Percentiles rank a stretch among this genome's conserved stretches.
Evolutionary conservation across 2,329 filamentous ascomycete genomes (phyloP).

Genomic region (Xylaria sp.): DNA sequence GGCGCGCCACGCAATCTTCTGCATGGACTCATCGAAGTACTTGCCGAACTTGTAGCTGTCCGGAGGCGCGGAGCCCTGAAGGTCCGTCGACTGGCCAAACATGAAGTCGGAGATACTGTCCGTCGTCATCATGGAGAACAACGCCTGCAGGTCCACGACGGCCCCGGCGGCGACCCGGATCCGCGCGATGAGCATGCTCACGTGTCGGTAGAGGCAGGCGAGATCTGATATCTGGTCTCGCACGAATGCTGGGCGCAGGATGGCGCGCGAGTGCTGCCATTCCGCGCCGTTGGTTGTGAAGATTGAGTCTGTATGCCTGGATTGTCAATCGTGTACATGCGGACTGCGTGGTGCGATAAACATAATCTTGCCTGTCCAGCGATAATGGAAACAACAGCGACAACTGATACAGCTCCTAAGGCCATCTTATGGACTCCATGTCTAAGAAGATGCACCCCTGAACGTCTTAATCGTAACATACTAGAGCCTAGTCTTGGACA

Average conservation of each 20-base stretch:
- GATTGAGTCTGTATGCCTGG: conserved; percentile 54
- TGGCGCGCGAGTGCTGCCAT: conserved; percentile 64
- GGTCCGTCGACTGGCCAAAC: conserved; percentile 58
- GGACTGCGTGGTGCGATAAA: too few relatives aligned
- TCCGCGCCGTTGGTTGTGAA: conserved; percentile 64
- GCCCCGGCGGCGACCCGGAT: conserved; percentile 61
- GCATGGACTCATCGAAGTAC: conserved; percentile 61
- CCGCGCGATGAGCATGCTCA: conserved; percentile 67
- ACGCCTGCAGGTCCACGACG: conserved; percentile 68
- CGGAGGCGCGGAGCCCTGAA: conserved; percentile 51
- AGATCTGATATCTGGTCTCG: conserved; percentile 72
- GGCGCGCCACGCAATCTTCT: conserved; percentile 52
- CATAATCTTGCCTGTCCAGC: too few relatives aligned
- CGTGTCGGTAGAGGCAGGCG: conserved; percentile 75
- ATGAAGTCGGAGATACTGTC: conserved; percentile 76
- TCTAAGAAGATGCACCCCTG: too few relatives aligned
- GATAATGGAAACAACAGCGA: too few relatives aligned
- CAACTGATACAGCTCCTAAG: too few relatives aligned
- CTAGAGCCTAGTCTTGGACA: too few relatives aligned
- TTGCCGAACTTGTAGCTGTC: conserved; percentile 57
- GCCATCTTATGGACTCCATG: too few relatives aligned
- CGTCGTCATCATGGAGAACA: conserved; percentile 74
- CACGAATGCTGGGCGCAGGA: conserved; percentile 66
- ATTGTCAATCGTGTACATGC: neutral
- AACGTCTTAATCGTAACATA: too few relatives aligned